A percentile compares a stretch with the other conserved stretches of the same genome.
These are phyloP conservation scores for Gynostemma pentaphyllum DNA, from an alignment of 306 rosid genomes.

Conservation along the genomic window DNA sequence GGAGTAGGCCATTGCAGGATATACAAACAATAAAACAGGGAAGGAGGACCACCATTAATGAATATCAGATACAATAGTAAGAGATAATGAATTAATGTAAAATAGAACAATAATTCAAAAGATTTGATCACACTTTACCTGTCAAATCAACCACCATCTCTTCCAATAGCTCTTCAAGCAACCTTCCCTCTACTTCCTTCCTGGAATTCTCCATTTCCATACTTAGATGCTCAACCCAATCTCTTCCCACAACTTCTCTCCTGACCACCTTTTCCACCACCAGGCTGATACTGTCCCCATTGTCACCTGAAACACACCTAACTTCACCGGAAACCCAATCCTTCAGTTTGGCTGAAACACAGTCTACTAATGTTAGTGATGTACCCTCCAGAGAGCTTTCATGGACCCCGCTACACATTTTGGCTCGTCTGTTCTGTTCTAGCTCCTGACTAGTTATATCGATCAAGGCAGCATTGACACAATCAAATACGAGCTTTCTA, in stretches of 20 bases:
- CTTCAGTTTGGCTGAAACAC: constrained; percentile 53
- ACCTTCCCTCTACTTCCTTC: constrained; percentile 46
- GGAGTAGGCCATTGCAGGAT: neutral
- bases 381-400: constrained; percentile 23
- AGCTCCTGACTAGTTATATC: constrained; percentile 43
- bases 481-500: constrained; percentile 75
- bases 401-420: constrained; percentile 24
- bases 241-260: constrained; percentile 52
- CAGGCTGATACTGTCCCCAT: constrained; percentile 56
- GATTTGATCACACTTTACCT: constrained; percentile 19
- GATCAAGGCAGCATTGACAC: constrained; percentile 45
- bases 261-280: constrained; percentile 62
- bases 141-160: constrained; percentile 57
- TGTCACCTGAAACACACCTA: constrained; percentile 39
- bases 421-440: constrained; percentile 14
- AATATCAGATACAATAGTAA: constrained; percentile 3
- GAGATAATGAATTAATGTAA: constrained; percentile 1
- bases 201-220: constrained; percentile 60
- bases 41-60: constrained; percentile 1
- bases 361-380: constrained; percentile 39
- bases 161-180: constrained; percentile 72
- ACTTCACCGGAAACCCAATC: constrained; percentile 46
- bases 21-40: neutral
- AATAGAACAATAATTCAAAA: neutral
- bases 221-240: constrained; percentile 47